A percentile compares a stretch with the other conserved stretches of the same genome.
These are phyloP conservation scores for Achaetomiella virescens DNA, from an alignment of 495 filamentous ascomycete species.

Conservation along the genomic window DNA sequence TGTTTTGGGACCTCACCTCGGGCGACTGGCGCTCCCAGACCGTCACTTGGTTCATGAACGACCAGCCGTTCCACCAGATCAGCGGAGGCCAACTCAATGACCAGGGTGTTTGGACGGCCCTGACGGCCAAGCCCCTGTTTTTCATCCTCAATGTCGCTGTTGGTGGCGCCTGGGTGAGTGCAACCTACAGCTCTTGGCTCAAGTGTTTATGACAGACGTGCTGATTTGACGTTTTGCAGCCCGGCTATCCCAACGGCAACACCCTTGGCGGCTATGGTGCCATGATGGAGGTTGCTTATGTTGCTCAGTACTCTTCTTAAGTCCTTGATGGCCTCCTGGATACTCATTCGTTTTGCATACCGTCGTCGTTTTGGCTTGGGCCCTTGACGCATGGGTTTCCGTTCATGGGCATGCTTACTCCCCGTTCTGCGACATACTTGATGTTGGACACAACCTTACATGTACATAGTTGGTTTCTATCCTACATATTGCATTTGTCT, in stretches of 20 bases:
- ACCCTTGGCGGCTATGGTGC: slow-evolving; percentile 37
- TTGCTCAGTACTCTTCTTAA: slow-evolving; percentile 33
- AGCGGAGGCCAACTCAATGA: slow-evolving; percentile 33
- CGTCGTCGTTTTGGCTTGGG: not conserved
- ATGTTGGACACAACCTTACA: too few relatives aligned
- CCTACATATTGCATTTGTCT: too few relatives aligned
- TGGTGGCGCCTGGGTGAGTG: slow-evolving; percentile 44
- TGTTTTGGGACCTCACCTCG: slow-evolving; percentile 37
- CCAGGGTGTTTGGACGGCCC: slow-evolving; percentile 32
- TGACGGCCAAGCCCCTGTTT: slow-evolving; percentile 35
- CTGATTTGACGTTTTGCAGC: slow-evolving; percentile 21
- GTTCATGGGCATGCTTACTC: too few relatives aligned
- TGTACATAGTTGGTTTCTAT: too few relatives aligned
- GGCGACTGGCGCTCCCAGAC: slow-evolving; percentile 37
- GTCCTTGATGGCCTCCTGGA: not conserved
- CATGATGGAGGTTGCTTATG: slow-evolving; percentile 45
- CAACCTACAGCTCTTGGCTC: not conserved
- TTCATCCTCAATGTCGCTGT: slow-evolving; percentile 49
- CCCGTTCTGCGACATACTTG: too few relatives aligned
- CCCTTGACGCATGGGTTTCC: too few relatives aligned
- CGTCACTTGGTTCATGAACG: slow-evolving; percentile 45
- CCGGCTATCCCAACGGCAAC: slow-evolving; percentile 33
- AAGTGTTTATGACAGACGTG: not conserved
- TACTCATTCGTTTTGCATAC: not conserved
- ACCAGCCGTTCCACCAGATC: slow-evolving; percentile 35